Base-by-base conservation (phyloP, 2,329 filamentous ascomycete species). In the Hypoxylon sp. region DNA sequence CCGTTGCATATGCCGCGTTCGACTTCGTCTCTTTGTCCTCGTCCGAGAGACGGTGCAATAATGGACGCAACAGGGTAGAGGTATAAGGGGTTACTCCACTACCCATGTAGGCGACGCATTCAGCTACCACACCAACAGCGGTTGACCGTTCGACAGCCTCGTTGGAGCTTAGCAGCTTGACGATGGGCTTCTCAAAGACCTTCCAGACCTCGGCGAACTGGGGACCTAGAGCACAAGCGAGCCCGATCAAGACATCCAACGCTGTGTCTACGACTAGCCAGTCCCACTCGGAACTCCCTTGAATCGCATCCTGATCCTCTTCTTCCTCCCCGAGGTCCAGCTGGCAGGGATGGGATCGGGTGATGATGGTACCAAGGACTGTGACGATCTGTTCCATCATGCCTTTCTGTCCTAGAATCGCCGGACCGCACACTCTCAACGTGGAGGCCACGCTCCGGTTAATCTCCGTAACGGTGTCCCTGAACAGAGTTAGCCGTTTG, bases 201-300 rank as follows among this genome's bases (percentile, higher is more conserved):
- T 97, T 96, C 93, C 93, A 98, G 67, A 97, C 84, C 82, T 97
- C 91, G 59, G 86, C 85, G 74, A 97, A 98, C 71, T 89, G 88
- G 20, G 86, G 79, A 38, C 96, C 96, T 12, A 98, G 88, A 30
- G 93, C 93, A 48, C 89, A 88, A 18, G 94, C 90, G 40, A 98
- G 87, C 36, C 92, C 93, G 53, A 93, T 93, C 52, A 97, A 85
- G 48, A 97, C 93, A 70, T 98, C 96, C 58, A 98, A 87, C 33
- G 93, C 94, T 8, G 93, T 97, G 81, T 99, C 96, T 57, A 98
- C 91, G 53, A 97, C 91, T 16, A 97, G 87, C 96, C 96, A 98
- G 83, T 98, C 96, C 75, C 97, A 97, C 81, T 99, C 96, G 2
- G 95, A 97, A 28, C 91, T 91, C 77, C 93, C 95, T 56, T 82